These are phyloP conservation scores for Entelexis sorbosivorans DNA, from an alignment of 1,139 yeast genomes.

Conservation along the genomic window DNA sequence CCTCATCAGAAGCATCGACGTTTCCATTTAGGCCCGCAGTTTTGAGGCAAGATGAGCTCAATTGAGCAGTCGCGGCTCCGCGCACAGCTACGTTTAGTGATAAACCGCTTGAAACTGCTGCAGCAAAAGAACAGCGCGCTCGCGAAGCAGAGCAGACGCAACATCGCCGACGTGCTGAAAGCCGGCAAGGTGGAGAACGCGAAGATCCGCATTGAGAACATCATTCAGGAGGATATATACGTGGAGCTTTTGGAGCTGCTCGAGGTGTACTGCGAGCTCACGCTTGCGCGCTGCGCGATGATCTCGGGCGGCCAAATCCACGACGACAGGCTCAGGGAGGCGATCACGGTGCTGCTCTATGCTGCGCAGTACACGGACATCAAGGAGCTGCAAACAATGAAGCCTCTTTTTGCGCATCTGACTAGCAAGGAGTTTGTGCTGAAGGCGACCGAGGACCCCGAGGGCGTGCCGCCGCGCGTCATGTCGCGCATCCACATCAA, in stretches of 20 bases:
- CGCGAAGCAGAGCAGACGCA: slow-evolving; percentile 69
- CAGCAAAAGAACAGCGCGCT: slow-evolving; percentile 76
- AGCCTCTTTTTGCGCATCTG: slow-evolving; percentile 51
- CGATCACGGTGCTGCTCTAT: slow-evolving; percentile 59
- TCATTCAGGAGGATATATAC: slow-evolving; percentile 74
- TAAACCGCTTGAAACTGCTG: slow-evolving; percentile 63
- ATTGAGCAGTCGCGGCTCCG: slow-evolving; percentile 37
- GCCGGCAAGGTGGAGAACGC: slow-evolving; percentile 77
- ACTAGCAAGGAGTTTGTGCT: slow-evolving; percentile 59
- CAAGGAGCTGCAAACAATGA: slow-evolving; percentile 52
- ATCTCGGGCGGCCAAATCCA: slow-evolving; percentile 21
- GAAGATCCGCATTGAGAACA: slow-evolving; percentile 70
- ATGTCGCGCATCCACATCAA: slow-evolving; percentile 50
- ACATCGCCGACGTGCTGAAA: slow-evolving; percentile 59
- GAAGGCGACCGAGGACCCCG: slow-evolving; percentile 46
- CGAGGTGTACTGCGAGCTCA: slow-evolving; percentile 73
- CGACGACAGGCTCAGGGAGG: slow-evolving; percentile 58
- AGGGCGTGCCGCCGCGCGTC: slow-evolving; percentile 52
- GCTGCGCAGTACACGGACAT: slow-evolving; percentile 66
- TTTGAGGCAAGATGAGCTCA: slow-evolving; percentile 12
- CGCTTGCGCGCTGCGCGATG: slow-evolving; percentile 62
- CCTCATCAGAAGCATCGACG: not conserved
- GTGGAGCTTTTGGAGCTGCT: slow-evolving; percentile 70
- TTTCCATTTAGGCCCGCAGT: not conserved
- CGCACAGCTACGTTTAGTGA: slow-evolving; percentile 68